Evolutionary conservation across 495 filamentous ascomycete species (phyloP), one percentile per base, ranked within the genome.

Genomic region (Aspergillus cavernicola): DNA sequence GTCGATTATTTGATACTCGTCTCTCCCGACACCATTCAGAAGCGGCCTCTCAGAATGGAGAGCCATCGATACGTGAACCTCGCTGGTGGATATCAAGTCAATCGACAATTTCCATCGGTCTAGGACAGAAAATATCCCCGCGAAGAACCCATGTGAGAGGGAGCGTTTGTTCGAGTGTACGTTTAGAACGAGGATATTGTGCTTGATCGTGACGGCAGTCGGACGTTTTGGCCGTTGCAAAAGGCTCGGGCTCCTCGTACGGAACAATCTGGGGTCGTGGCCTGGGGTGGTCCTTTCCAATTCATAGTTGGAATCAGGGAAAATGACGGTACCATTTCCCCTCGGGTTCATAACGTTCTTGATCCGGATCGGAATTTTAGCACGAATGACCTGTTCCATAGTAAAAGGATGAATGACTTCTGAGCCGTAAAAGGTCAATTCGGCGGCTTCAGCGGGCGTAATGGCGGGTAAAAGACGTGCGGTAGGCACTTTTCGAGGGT

Each of bases 371-470:
- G 87, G 89, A 66, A 97, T 97, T 47, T 80, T 80, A 3, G 92
- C 91, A 44, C 85, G 87, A 67, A 97, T 96, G 44, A 93, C 93
- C 66, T 97, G 93, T 71, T 98, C 91, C 89, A 98, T 97, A 48
- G 93, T 98, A 63, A 96, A 86, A 43, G 93, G 93, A 62, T 98
- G 93, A 57, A 98, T 97, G 58, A 98, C 93, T 67, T 95, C 90
- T 15, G 88, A 91, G 56, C 90, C 90, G 66, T 95, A 95, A 63
- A 93, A 96, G 9, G 90, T 96, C 58, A 95, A 76, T 65, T 96
- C 90, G 6, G 90, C 89, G 6, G 90, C 91, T 62, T 96, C 90
- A 29, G 88, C 82, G 0, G 90, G 91, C 1, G 89, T 91, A 64
- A 96, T 92, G 15, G 82, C 80, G 1, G 81, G 66, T 32, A 96